Evolutionary conservation across 2,329 filamentous ascomycete genomes (phyloP), one percentile per base, ranked within the genome.

Genomic region (Arthrobotrys musiformis): DNA sequence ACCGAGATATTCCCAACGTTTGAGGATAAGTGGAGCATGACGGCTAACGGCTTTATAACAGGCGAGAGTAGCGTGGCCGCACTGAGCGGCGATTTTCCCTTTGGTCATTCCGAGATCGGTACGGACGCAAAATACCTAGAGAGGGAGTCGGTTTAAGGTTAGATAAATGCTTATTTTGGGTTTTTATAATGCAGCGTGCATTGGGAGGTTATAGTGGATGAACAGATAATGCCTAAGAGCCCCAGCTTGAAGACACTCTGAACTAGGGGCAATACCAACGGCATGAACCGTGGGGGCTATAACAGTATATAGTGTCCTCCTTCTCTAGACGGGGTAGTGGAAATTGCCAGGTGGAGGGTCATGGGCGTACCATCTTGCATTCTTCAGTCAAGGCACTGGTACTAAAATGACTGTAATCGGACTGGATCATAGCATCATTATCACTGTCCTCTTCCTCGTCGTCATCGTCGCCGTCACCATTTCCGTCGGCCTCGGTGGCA

Each of bases 51-150:
- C 86, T 86, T 97, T 98, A 89, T 97, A 99, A 88, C 94, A 98
- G 68, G 94, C 94, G 70, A 99, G 90, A 2, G 94, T 97, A n/a
- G 95, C 95, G 84, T 98, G 95, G 60, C 91, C 92, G 85, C 92
- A 94, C 85, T 98, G 95, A 6, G 95, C 95, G 70, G 93, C 95
- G 81, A 98, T 97, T 87, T 99, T 99, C 81, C 94, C 94, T 85
- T 97, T 98, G 8, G 92, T 95, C 95, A 99, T 99, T 81, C 94
- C 94, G 81, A 99, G 84, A 85, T 99, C 95, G 17, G 93, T 97
- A 82, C 95, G 86, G 68, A 98, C 94, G 2, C 97, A 93, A 35
- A 99, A 86, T 28, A 81, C 66, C 80, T 81, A 42, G 26, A 33
- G 33, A 28, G 19, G 63, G 15, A 17, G 19, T 22, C 15, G 28